Percentiles rank a stretch among this genome's conserved stretches.
Conservation (phyloP, 192 early-diverging fungal genomes). For the Diversispora eburnea region DNA sequence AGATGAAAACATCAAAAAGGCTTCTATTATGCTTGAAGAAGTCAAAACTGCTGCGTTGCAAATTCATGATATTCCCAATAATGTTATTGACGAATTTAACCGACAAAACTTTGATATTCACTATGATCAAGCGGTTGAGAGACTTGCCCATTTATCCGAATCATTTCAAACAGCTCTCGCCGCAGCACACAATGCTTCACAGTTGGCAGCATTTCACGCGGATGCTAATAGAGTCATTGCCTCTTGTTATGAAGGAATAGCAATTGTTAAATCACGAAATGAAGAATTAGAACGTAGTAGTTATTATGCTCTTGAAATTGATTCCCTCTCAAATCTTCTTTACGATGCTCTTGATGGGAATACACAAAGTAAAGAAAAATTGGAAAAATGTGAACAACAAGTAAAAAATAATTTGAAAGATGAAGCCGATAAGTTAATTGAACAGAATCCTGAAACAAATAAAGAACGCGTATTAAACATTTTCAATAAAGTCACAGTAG, state of each 20-base stretch:
- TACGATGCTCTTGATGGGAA: conserved; percentile 12
- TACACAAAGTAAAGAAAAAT: conserved; percentile 13
- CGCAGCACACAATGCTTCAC: conserved; percentile 26
- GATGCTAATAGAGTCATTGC: conserved; percentile 18
- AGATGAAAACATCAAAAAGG: conserved; percentile 18
- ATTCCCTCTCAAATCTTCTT: background rate
- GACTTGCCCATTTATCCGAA: background rate
- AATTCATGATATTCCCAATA: background rate
- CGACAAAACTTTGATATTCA: conserved; percentile 23
- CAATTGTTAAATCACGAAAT: conserved; percentile 13
- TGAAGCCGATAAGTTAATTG: conserved; percentile 23
- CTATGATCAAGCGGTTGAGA: background rate
- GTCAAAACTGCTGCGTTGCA: background rate
- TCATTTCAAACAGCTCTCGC: conserved; percentile 16
- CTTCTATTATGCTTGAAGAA: background rate
- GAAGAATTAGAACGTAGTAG: conserved; percentile 17
- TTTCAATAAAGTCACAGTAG: conserved; percentile 10
- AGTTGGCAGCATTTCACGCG: conserved; percentile 22
- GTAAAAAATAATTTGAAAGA: conserved; percentile 19
- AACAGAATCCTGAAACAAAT: conserved; percentile 14
- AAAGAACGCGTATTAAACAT: conserved; percentile 22
- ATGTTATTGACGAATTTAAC: conserved; percentile 17
- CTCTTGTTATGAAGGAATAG: conserved; percentile 9
- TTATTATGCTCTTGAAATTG: conserved; percentile 20
- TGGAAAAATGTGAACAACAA: conserved; percentile 4